phyloP scores from a whole-genome alignment of 257 asterid genomes.

The Rehmannia glutinosa region DNA sequence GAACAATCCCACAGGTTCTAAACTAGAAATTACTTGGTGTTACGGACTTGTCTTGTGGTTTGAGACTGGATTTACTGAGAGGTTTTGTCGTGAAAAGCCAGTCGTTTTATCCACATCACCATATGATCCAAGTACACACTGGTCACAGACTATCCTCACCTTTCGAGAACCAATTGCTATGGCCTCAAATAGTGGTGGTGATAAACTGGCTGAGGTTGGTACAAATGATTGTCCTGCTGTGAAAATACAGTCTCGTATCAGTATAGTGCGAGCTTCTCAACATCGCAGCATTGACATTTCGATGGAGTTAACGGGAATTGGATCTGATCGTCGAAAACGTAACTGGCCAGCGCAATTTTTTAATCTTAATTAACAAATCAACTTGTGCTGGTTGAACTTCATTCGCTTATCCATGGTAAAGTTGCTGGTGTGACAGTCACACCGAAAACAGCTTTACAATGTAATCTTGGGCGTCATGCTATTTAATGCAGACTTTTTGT shows the following conservation, averaged over 20 bases:
- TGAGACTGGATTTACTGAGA: conserved; percentile 73
- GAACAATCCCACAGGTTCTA: conserved; percentile 15
- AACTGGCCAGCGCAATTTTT: conserved; percentile 73
- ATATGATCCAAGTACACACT: conserved; percentile 69
- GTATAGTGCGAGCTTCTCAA: conserved; percentile 61
- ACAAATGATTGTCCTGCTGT: conserved; percentile 60
- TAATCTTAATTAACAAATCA: conserved; percentile 28
- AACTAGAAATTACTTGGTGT: conserved; percentile 40
- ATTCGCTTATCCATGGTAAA: too few relatives aligned
- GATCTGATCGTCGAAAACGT: conserved; percentile 46
- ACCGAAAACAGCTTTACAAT: too few relatives aligned
- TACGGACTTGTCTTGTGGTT: conserved; percentile 93
- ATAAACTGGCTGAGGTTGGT: conserved; percentile 40
- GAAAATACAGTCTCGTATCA: conserved; percentile 61
- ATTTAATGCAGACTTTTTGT: not conserved
- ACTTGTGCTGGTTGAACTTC: not conserved
- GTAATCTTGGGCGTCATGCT: not conserved
- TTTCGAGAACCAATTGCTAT: conserved; percentile 79
- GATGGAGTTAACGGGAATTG: conserved; percentile 60
- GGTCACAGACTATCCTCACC: conserved; percentile 92
- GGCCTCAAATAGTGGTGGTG: conserved; percentile 26
- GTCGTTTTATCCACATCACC: conserved; percentile 84
- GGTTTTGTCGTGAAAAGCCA: conserved; percentile 84
- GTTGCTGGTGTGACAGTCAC: too few relatives aligned
- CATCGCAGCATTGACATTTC: conserved; percentile 97